Base-by-base conservation (phyloP, 2,329 filamentous ascomycete genomes). In the Sarocladium strictum region DNA sequence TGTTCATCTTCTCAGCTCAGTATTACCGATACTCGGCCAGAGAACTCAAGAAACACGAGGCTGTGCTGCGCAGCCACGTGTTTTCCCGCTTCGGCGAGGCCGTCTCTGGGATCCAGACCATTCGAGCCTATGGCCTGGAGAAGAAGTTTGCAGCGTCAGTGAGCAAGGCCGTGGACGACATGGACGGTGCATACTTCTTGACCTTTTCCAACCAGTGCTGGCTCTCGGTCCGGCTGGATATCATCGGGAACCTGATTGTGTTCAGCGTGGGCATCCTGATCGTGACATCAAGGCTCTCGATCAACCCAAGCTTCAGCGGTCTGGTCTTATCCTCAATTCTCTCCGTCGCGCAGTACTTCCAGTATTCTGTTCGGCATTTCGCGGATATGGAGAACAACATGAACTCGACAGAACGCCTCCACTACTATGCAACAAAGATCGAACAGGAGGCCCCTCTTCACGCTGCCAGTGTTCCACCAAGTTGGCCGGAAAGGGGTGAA, bases 61-160 rank as follows among this genome's bases (percentile, higher is more conserved):
- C 90, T 19, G 83, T 96, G 3, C 87, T 94, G 67, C 79, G 90
- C 63, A 95, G 89, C 68, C 90, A 90, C 1, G 74, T 96, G 7
- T 96, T 94, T 70, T 90, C 96, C 69, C 90, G 96, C 63, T 96
- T 96, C 61, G 90, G 90, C 59, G 91, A 96, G 72, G 95, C 91
- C 0, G 72, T 96, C 23, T 88, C 85, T 50, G 91, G 91, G 26
- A 89, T 96, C 64, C 90, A 90, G 2, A 96, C 91, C 0, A 96
- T 96, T 61, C 85, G 90, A 64, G 91, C 91, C 1, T 96, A 96
- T 63, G 89, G 90, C 41, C 90, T 94, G 62, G 88, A 94, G 65
- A 79, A 86, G 53, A 84, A 90, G 32, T 96, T 96, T 69, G 86
- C 37, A 40, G 37, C 10, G 17, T 40, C 37, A 33, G 32, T 40